Evolutionary conservation across 139 green algal genomes (phyloP).

Genomic region (Haematococcus sp.): DNA sequence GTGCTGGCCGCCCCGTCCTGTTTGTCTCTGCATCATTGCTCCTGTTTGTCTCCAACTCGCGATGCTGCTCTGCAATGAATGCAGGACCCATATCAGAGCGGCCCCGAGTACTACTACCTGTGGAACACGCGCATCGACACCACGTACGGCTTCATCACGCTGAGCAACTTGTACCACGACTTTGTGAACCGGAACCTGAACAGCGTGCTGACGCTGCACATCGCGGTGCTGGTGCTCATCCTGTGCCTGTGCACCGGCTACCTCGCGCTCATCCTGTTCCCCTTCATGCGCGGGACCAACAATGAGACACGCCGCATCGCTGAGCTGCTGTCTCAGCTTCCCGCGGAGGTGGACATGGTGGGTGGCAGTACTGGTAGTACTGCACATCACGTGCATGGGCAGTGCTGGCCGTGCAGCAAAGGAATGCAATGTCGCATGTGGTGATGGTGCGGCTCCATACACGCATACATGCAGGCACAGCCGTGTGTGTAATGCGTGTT

Average conservation of each 20-base stretch:
- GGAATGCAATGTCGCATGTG: no score
- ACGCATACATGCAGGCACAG: no score
- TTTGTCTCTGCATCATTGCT: no score
- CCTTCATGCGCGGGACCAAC: constrained; percentile 18
- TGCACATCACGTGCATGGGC: no score
- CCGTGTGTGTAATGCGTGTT: no score
- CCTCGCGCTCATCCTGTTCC: constrained; percentile 23
- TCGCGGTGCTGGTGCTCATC: constrained; percentile 20
- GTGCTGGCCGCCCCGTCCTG: no score
- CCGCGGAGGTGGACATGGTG: constrained; percentile 20
- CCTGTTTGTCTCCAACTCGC: no score
- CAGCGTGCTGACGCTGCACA: constrained; percentile 21
- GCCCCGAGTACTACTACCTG: constrained; percentile 2
- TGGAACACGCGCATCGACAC: constrained; percentile 8
- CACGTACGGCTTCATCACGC: background rate
- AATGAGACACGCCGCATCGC: constrained; percentile 46
- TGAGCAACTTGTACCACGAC: background rate
- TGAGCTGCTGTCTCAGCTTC: constrained; percentile 46
- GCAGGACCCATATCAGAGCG: constrained; percentile 5
- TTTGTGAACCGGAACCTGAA: background rate
- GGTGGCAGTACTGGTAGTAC: no score
- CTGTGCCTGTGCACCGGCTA: constrained; percentile 13
- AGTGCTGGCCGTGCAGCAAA: no score
- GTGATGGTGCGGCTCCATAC: no score
- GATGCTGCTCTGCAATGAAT: no score